Evolutionary conservation across 1,284 basidiomycete genomes (phyloP).

Genomic region (Melampsora larici-populina): DNA sequence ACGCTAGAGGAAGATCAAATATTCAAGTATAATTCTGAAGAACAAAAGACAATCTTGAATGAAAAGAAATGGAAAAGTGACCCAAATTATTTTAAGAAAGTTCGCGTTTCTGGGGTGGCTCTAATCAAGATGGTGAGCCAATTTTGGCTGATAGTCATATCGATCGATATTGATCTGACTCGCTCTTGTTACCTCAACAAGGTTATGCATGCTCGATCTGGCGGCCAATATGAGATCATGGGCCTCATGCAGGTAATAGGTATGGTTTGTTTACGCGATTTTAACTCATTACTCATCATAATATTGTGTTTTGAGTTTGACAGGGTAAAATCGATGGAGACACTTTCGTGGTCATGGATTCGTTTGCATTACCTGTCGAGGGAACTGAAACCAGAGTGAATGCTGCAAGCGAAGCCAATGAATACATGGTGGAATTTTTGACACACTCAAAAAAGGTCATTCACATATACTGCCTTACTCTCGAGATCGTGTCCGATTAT

Average conservation of each 20-base stretch:
- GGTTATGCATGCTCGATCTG: conserved; percentile 96
- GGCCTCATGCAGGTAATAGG: conserved; percentile 70
- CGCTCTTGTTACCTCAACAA: conserved; percentile 53
- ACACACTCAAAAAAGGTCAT: conserved; percentile 70
- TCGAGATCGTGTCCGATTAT: background rate
- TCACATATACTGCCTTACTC: conserved; percentile 45
- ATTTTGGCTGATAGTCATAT: background rate
- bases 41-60: conserved; percentile 67
- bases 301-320: background rate
- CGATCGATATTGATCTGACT: background rate
- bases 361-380: conserved; percentile 92
- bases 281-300: background rate
- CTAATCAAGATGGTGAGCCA: conserved; percentile 89
- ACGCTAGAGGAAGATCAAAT: conserved; percentile 48
- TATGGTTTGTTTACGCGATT: background rate
- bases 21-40: conserved; percentile 65
- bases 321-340: conserved; percentile 84
- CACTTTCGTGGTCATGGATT: conserved; percentile 88
- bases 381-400: conserved; percentile 99
- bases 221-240: conserved; percentile 98
- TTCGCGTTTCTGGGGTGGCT: conserved; percentile 90
- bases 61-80: conserved; percentile 82
- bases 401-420: conserved; percentile 90
- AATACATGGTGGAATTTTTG: conserved; percentile 96
- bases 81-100: conserved; percentile 86